Percentiles rank a stretch among this genome's conserved stretches.
Evolutionary conservation across 1,139 yeast genomes (phyloP).

Genomic region (Protomyces inundatus): DNA sequence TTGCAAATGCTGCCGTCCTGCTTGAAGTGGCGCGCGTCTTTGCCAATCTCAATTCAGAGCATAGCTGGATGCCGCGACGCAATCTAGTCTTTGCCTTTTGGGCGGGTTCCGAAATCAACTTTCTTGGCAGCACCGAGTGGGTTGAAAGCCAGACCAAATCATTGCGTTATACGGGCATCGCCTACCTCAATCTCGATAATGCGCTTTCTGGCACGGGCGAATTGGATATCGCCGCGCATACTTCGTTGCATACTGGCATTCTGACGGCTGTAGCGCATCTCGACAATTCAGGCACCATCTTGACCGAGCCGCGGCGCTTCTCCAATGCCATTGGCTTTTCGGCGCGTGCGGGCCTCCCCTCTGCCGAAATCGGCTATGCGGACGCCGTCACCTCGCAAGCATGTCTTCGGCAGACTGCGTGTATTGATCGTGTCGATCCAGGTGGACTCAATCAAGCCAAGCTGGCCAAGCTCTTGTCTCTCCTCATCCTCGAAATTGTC

Average conservation of each 20-base stretch:
- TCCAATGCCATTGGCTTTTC: conserved; percentile 34
- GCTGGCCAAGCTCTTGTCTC: conserved; percentile 55
- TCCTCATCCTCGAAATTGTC: conserved; percentile 51
- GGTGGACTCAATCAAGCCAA: conserved; percentile 54
- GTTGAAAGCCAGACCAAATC: conserved; percentile 54
- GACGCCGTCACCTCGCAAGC: background rate
- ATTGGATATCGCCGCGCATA: conserved; percentile 59
- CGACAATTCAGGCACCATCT: conserved; percentile 33
- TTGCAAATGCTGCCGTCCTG: conserved; percentile 69
- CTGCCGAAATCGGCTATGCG: conserved; percentile 2
- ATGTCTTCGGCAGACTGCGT: conserved; percentile 14
- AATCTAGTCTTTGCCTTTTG: conserved; percentile 78
- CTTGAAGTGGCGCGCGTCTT: conserved; percentile 68
- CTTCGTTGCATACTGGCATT: conserved; percentile 52
- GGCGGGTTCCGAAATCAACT: conserved; percentile 76
- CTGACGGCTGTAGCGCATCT: conserved; percentile 45
- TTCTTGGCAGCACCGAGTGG: conserved; percentile 82
- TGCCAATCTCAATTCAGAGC: conserved; percentile 58
- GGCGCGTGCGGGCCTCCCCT: conserved; percentile 43
- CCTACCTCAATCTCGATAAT: conserved; percentile 73
- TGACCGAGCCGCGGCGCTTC: conserved; percentile 25
- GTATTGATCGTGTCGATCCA: conserved; percentile 5
- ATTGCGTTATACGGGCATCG: conserved; percentile 57
- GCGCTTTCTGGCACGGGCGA: conserved; percentile 57
- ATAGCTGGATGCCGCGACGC: conserved; percentile 79